Conservation (phyloP, 148 eudicot species). For the Rhododendron ferrugineum region DNA sequence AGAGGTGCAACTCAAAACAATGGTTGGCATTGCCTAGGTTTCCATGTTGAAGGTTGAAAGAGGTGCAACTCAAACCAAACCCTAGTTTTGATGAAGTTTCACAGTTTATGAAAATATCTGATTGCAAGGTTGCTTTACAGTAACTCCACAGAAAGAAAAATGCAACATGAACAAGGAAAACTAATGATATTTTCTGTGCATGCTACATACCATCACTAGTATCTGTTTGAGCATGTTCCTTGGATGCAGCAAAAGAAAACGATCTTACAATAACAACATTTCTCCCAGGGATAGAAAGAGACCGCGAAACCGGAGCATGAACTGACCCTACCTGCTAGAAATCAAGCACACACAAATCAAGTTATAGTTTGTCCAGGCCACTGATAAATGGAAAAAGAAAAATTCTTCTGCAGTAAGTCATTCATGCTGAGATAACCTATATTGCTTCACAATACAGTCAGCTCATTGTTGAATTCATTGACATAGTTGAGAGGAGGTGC, state of each 20-base stretch:
- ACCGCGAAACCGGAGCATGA: constrained; percentile 49
- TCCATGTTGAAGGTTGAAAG: not conserved
- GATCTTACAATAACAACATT: constrained; percentile 73
- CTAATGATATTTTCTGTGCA: not conserved
- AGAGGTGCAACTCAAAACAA: not conserved
- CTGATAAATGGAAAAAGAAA: not conserved
- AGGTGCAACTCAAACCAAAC: not conserved
- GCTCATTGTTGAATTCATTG: not conserved
- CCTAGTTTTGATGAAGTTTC: not conserved
- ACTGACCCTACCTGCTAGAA: constrained; percentile 41
- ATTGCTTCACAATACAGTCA: not conserved
- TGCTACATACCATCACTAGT: constrained; percentile 40
- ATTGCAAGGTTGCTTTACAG: not conserved
- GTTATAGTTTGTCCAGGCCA: not conserved
- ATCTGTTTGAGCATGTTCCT: constrained; percentile 37
- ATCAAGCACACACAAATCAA: not conserved
- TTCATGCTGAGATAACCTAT: not conserved
- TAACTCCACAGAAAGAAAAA: not conserved
- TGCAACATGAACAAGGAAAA: constrained; percentile 20
- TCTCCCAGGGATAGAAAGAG: constrained; percentile 70
- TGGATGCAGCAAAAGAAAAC: constrained; percentile 40
- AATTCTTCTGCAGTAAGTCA: not conserved
- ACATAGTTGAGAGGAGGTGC: not conserved
- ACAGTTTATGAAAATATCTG: not conserved
- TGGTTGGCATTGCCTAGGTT: not conserved